Percentiles rank a stretch among this genome's conserved stretches.
phyloP scores from a whole-genome alignment of 192 early-diverging fungal genomes.

The Rhizoclosmatium globosum region DNA sequence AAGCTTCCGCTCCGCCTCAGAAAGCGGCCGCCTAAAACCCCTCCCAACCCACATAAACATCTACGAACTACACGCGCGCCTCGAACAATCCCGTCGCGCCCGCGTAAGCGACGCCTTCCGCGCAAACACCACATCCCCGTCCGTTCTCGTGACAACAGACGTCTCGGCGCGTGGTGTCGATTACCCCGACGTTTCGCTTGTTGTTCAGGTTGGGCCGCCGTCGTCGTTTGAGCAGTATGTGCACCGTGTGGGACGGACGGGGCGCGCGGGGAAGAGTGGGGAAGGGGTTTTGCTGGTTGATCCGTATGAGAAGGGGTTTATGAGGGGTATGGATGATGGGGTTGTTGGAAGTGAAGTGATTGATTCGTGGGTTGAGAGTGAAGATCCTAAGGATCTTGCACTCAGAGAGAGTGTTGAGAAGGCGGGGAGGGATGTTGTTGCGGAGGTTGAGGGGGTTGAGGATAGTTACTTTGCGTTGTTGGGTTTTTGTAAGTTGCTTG shows the following conservation, averaged over 20 bases:
- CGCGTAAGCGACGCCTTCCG: slow-evolving; percentile 81
- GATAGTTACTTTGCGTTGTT: slow-evolving; percentile 69
- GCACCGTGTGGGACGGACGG: slow-evolving; percentile 95
- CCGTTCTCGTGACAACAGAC: slow-evolving; percentile 91
- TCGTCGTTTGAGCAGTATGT: slow-evolving; percentile 88
- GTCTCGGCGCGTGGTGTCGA: slow-evolving; percentile 98
- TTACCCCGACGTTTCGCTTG: slow-evolving; percentile 91
- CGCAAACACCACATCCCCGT: slow-evolving; percentile 46
- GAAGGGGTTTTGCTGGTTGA: slow-evolving; percentile 84
- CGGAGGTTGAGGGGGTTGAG: slow-evolving; percentile 46
- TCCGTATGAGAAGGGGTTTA: slow-evolving; percentile 81
- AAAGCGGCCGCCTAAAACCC: not conserved
- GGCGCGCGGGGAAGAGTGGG: slow-evolving; percentile 91
- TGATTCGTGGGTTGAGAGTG: slow-evolving; percentile 25
- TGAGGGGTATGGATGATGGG: slow-evolving; percentile 52
- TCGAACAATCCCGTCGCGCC: slow-evolving; percentile 76
- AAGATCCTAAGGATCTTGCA: slow-evolving; percentile 32
- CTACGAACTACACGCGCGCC: slow-evolving; percentile 80
- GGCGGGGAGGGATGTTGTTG: not conserved
- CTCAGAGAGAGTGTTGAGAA: slow-evolving; percentile 34
- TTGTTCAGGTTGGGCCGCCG: slow-evolving; percentile 90
- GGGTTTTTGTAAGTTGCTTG: slow-evolving; percentile 64
- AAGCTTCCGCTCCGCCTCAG: slow-evolving; percentile 45
- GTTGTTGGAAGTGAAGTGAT: slow-evolving; percentile 28
- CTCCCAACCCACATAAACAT: slow-evolving; percentile 30